These are phyloP conservation scores for Fusarium heterosporum DNA, from an alignment of 2,329 filamentous ascomycete genomes.

Conservation along the genomic window DNA sequence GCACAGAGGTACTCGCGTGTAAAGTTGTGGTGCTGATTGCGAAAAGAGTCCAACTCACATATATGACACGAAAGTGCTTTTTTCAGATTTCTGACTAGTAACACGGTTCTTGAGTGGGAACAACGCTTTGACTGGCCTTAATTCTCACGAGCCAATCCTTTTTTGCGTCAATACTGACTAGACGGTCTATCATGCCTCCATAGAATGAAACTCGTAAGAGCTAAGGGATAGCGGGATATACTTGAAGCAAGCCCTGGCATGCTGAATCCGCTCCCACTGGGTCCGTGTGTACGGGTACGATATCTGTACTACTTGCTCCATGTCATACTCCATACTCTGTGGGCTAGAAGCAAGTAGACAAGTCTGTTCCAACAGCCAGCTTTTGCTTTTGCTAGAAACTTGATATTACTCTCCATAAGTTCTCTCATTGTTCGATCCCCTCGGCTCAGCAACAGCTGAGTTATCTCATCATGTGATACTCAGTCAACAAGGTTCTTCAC, in stretches of 20 bases:
- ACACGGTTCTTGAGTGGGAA: neutral
- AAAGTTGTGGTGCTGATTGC: neutral
- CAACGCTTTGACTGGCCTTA: neutral
- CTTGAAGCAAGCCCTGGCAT: conserved; percentile 1
- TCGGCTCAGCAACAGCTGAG: neutral
- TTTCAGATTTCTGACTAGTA: neutral
- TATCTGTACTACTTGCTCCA: neutral
- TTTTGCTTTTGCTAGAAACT: neutral
- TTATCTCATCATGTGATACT: conserved; percentile 1
- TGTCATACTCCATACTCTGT: too few relatives aligned
- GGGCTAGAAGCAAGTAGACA: neutral
- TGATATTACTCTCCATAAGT: too few relatives aligned
- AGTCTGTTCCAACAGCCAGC: neutral
- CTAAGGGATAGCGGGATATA: neutral
- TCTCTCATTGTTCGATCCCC: neutral
- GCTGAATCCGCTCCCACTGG: too few relatives aligned
- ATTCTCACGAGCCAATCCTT: neutral
- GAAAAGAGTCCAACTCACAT: neutral
- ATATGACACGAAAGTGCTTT: neutral
- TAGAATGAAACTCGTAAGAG: conserved; percentile 2
- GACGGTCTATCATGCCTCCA: neutral
- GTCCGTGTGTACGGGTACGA: neutral
- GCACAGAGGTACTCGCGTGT: neutral
- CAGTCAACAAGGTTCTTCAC: neutral
- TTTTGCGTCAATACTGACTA: neutral